These are phyloP conservation scores for Phyllosticta citribraziliensis DNA, from an alignment of 2,329 filamentous ascomycete species.

Conservation along the genomic window DNA sequence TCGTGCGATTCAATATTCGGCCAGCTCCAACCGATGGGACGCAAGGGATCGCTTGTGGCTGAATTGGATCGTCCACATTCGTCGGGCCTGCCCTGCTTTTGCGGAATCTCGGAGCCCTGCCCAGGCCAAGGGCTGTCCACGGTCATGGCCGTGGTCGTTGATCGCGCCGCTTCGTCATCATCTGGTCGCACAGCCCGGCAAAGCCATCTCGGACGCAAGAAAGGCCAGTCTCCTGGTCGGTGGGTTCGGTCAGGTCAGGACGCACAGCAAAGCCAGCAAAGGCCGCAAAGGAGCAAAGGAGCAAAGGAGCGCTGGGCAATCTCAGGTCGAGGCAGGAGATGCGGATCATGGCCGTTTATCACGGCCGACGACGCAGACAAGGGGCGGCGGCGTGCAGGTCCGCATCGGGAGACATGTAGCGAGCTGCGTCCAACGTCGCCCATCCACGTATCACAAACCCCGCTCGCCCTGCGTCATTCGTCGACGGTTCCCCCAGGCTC, in stretches of 20 bases:
- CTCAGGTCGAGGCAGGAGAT: background rate
- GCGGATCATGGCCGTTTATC: background rate
- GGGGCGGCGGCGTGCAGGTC: background rate
- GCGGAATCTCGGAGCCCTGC: background rate
- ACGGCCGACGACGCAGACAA: background rate
- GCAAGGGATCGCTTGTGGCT: background rate
- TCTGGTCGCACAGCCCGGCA: background rate
- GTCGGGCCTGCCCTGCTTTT: background rate
- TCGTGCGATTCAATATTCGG: background rate
- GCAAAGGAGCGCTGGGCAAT: no score
- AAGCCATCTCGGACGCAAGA: background rate
- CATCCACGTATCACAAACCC: background rate
- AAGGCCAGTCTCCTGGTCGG: background rate
- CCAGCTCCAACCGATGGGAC: background rate
- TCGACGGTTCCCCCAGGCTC: background rate
- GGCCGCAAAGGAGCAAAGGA: background rate
- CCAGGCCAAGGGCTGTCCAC: background rate
- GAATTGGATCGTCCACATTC: background rate
- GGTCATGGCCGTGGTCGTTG: background rate
- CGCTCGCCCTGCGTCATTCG: background rate
- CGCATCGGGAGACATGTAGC: background rate
- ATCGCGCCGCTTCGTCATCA: background rate
- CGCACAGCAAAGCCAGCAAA: no score
- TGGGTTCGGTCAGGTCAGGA: background rate
- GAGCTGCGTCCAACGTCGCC: background rate